Conservation (phyloP, 139 green algal species). For the Trebouxia sp. region DNA sequence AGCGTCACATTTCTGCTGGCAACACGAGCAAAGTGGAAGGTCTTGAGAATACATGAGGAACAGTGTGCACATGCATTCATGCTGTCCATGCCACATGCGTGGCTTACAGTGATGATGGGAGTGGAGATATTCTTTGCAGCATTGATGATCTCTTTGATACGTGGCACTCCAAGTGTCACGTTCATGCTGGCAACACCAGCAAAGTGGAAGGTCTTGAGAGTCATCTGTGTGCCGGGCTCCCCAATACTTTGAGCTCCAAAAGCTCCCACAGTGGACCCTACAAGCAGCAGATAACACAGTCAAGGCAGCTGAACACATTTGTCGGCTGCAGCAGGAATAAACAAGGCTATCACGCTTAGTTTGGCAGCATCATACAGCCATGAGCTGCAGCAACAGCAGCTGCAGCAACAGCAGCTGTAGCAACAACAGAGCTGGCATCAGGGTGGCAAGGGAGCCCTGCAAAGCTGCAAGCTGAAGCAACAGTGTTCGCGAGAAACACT, state of each 20-base stretch:
- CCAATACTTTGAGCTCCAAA: constrained; percentile 94
- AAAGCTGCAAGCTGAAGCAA: no score
- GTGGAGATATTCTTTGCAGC: constrained; percentile 93
- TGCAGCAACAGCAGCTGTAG: no score
- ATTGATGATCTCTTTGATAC: constrained; percentile 99
- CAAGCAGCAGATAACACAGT: not conserved
- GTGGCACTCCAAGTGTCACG: constrained; percentile 94
- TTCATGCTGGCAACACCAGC: constrained; percentile 98
- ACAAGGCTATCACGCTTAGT: no score
- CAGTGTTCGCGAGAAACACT: no score
- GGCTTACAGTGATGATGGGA: constrained; percentile 88
- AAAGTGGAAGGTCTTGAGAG: constrained; percentile 99
- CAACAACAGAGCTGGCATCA: no score
- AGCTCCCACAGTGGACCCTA: constrained; percentile 86
- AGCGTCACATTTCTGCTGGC: constrained; percentile 98
- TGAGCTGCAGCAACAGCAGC: no score
- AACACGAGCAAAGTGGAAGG: constrained; percentile 98
- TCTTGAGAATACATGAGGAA: constrained; percentile 99
- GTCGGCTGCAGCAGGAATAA: no score
- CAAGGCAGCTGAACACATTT: no score
- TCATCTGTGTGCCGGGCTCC: constrained; percentile 99
- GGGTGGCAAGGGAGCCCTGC: no score
- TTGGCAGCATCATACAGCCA: no score
- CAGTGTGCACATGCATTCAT: not conserved
- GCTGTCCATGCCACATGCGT: not conserved